Evolutionary conservation across 208 protist genomes (phyloP).

Genomic region (Polymyxa betae): DNA sequence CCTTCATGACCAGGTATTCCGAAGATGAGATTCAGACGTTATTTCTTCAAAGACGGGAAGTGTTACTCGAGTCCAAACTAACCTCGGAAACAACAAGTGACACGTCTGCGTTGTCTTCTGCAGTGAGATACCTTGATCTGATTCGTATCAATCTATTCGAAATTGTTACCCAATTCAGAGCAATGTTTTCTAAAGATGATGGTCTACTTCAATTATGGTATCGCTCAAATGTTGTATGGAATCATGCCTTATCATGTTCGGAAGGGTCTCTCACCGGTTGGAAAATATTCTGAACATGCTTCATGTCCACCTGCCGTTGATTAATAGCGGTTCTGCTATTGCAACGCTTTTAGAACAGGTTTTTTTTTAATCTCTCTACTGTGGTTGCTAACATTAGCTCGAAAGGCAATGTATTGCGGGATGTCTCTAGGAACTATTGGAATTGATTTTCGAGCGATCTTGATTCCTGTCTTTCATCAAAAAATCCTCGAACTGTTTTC

Average conservation of each 20-base stretch:
- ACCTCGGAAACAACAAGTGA: background rate
- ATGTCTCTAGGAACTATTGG: conserved; percentile 22
- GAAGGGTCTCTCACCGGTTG: conserved; percentile 11
- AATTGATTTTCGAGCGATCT: conserved; percentile 45
- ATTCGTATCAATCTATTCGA: conserved; percentile 37
- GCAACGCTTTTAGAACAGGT: conserved; percentile 43
- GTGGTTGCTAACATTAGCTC: too few relatives aligned
- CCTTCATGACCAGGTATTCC: background rate
- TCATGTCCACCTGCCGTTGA: background rate
- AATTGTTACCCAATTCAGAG: conserved; percentile 23
- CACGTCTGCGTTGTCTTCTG: background rate
- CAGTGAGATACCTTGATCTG: background rate
- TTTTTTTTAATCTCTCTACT: background rate
- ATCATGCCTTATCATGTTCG: background rate
- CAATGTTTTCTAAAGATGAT: conserved; percentile 34
- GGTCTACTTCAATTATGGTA: conserved; percentile 27
- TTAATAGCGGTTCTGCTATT: background rate
- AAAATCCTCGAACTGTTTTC: background rate
- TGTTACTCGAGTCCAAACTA: background rate
- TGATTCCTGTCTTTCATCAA: background rate
- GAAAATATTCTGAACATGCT: background rate
- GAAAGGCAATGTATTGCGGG: conserved; percentile 46
- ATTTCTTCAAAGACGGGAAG: conserved; percentile 7
- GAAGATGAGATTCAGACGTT: background rate
- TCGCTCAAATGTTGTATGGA: background rate